Percentiles rank a stretch among this genome's conserved stretches.
Conservation (phyloP, 2,329 filamentous ascomycete species). For the Sporothrix mexicana region DNA sequence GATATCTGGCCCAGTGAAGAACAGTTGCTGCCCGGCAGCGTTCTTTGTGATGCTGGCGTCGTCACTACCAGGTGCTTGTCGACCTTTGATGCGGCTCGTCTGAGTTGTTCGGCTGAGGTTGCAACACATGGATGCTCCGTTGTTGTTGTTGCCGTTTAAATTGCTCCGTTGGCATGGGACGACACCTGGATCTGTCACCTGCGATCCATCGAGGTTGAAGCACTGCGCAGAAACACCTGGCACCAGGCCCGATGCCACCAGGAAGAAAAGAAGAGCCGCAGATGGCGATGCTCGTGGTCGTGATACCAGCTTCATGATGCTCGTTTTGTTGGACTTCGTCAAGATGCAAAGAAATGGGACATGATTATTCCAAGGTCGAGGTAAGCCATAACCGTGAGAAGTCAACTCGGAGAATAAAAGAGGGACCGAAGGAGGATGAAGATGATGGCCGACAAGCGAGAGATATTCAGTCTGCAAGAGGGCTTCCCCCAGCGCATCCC, state of each 20-base stretch:
- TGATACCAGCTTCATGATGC: background rate
- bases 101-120: conserved; percentile 12
- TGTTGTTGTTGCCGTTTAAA: background rate
- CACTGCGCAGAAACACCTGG: conserved; percentile 22
- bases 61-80: background rate
- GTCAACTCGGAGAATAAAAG: background rate
- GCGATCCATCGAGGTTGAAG: conserved; percentile 31
- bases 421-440: background rate
- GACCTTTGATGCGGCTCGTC: background rate
- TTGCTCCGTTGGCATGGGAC: conserved; percentile 24
- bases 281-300: background rate
- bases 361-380: background rate
- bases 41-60: background rate
- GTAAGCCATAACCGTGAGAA: background rate
- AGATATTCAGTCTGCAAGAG: background rate
- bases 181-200: conserved; percentile 28
- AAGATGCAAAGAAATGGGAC: no score
- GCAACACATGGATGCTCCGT: conserved; percentile 30
- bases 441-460: background rate
- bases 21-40: background rate
- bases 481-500: background rate
- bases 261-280: background rate
- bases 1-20: conserved; percentile 24
- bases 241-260: conserved; percentile 8
- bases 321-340: no score